Base-by-base conservation (phyloP, 176 grass and related monocot species). In the Pharus latifolius region DNA sequence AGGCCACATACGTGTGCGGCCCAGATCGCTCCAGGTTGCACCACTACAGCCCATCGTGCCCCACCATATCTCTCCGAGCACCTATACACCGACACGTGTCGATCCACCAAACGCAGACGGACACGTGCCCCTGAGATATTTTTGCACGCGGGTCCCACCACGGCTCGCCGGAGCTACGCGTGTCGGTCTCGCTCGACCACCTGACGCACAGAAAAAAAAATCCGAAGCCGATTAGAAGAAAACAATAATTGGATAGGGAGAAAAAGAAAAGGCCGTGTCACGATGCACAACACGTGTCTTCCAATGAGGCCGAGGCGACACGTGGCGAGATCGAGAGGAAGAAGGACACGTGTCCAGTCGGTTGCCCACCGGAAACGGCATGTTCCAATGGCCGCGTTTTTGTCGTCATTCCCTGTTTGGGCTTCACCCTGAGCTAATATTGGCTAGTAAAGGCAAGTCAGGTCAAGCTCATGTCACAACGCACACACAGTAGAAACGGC, bases 41-140 rank as follows among this genome's bases (percentile, higher is more conserved):
- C 0, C 14, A 0, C 27, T 2, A 1, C 12, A 4, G 29, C 14
- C 17, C 13, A 0, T 34, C 5, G 0, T 1, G 60, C 24, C 25
- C 74, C 49, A 44, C 35, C 2, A 47, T 46, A 77, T 65, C 73
- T 18, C 8, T 2, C 6, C 4, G 0, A 0, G 2, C 35, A 0
- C 7, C 0, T 3, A 0, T 7, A 0, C 0, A 25, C 12, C 74
- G 38, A 17, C 74, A 67, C 74, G 50, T 67, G 37, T 46, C 49
- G 3, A 0, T 0, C 0, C 5, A 0, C 74, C 49, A 67, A 57
- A 32, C 1, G 8, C 3, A 0, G 2, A 2, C 0, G 27, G 14
- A 8, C 74, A 67, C 74, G 74, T 67, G 6, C 18, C 50, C 74
- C 49, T 0, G 1, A 78, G 74, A 77, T 78, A 67, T 78, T 78